Percentiles rank a stretch among this genome's conserved stretches.
These are phyloP conservation scores for Fusarium sp. DNA, from an alignment of 2,329 filamentous ascomycete species.

Conservation along the genomic window DNA sequence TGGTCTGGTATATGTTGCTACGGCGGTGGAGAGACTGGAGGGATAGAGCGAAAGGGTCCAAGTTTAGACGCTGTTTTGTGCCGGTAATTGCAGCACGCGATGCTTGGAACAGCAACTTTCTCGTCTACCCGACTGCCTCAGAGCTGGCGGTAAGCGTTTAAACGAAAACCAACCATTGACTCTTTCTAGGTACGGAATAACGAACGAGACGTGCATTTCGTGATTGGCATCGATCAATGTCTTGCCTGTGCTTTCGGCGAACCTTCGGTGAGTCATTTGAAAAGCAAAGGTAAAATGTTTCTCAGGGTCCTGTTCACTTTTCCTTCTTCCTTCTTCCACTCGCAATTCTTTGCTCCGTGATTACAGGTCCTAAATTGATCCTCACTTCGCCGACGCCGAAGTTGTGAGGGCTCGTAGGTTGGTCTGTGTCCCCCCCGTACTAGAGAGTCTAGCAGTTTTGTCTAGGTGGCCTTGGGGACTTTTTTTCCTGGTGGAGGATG, in stretches of 20 bases:
- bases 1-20: conserved; percentile 17
- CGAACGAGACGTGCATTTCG: neutral
- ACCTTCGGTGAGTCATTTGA: conserved; percentile 29
- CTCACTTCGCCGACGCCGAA: conserved; percentile 47
- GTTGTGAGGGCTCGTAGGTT: conserved; percentile 44
- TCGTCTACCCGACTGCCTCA: neutral
- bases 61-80: conserved; percentile 4
- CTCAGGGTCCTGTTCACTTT: conserved; percentile 23
- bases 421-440: conserved; percentile 46
- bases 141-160: neutral
- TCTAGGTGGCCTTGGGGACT: conserved; percentile 15
- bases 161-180: neutral
- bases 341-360: neutral
- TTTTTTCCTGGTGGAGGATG: conserved; percentile 9
- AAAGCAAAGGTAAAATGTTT: neutral
- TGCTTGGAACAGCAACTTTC: neutral
- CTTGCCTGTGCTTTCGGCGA: conserved; percentile 15
- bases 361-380: conserved; percentile 24
- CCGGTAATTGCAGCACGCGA: neutral
- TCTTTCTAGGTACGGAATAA: neutral
- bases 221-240: conserved; percentile 24
- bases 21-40: conserved; percentile 14
- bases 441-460: conserved; percentile 16
- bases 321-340: neutral
- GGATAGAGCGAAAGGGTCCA: conserved; percentile 5